Evolutionary conservation across 2,329 filamentous ascomycete species (phyloP).

Genomic region (Cladosporium sp.): DNA sequence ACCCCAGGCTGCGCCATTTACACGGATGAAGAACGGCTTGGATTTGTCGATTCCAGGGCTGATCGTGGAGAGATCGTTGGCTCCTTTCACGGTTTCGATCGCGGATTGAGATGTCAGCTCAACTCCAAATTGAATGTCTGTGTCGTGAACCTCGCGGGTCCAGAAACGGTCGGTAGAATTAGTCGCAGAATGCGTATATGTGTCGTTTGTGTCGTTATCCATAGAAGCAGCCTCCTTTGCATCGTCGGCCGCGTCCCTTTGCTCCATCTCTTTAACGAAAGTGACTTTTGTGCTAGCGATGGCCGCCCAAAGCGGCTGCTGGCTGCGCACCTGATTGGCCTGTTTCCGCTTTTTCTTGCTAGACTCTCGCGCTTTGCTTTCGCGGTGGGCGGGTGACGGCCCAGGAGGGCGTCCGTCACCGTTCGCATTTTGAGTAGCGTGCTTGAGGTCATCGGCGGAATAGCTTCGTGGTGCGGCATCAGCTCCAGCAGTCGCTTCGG

Average conservation of each 20-base stretch:
- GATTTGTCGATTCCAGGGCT: constrained; percentile 56
- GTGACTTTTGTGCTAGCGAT: constrained; percentile 95
- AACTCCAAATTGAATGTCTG: constrained; percentile 66
- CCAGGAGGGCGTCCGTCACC: constrained; percentile 48
- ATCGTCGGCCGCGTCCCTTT: constrained; percentile 72
- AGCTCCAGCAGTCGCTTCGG: constrained; percentile 26
- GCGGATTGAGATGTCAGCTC: constrained; percentile 27
- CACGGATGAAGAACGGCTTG: constrained; percentile 73
- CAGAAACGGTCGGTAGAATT: constrained; percentile 64
- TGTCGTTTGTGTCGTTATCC: constrained; percentile 61
- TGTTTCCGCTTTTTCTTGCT: constrained; percentile 84
- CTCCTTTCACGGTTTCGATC: constrained; percentile 9
- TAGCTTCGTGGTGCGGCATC: constrained; percentile 14
- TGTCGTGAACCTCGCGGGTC: constrained; percentile 75
- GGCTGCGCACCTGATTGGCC: constrained; percentile 82
- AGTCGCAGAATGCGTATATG: constrained; percentile 64
- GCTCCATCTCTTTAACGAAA: constrained; percentile 74
- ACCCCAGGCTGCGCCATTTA: constrained; percentile 78
- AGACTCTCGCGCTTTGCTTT: constrained; percentile 56
- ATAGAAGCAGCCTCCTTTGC: constrained; percentile 70
- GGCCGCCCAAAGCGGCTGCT: constrained; percentile 91
- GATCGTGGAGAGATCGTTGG: constrained; percentile 36
- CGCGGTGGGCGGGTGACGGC: constrained; percentile 48
- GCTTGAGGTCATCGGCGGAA: constrained; percentile 22
- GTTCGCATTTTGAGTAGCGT: constrained; percentile 26